Percentiles rank a stretch among this genome's conserved stretches.
phyloP scores from a whole-genome alignment of 768 basidiomycete species.

The Pulveroboletus frians region DNA sequence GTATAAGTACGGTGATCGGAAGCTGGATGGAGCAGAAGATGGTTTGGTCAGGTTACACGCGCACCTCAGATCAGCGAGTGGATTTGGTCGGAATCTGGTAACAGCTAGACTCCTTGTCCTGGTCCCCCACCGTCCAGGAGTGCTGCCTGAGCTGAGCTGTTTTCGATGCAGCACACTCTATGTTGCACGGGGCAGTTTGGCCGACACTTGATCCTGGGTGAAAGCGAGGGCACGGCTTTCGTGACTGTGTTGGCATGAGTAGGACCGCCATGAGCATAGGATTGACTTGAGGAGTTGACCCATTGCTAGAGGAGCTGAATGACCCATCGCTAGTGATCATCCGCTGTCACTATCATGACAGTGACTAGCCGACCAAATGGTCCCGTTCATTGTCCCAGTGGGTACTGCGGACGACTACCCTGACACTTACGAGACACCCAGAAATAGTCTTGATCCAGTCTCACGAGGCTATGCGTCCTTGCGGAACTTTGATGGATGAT shows the following conservation, averaged over 20 bases:
- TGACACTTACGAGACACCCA: background rate
- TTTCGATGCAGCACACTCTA: background rate
- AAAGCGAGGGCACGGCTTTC: too few species aligned
- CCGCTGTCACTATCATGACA: background rate
- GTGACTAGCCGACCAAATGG: background rate
- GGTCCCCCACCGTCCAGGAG: background rate
- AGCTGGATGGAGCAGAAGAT: background rate
- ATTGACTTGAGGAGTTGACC: background rate
- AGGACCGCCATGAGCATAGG: too few species aligned
- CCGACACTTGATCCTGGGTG: too few species aligned
- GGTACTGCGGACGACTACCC: conserved; percentile 2
- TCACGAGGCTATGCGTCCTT: conserved; percentile 12
- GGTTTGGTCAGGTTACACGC: background rate
- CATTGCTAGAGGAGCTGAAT: background rate
- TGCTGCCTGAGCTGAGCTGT: too few species aligned
- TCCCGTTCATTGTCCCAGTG: background rate
- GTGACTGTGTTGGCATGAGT: too few species aligned
- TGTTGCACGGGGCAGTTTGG: too few species aligned
- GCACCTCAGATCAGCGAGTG: background rate
- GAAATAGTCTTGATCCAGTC: background rate
- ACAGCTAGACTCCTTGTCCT: background rate
- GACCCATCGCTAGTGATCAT: background rate
- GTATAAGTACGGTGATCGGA: background rate
- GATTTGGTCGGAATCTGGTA: background rate
- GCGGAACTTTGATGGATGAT: background rate